Base-by-base conservation (phyloP, 1,284 basidiomycete genomes). In the Leccinum pachyderme region DNA sequence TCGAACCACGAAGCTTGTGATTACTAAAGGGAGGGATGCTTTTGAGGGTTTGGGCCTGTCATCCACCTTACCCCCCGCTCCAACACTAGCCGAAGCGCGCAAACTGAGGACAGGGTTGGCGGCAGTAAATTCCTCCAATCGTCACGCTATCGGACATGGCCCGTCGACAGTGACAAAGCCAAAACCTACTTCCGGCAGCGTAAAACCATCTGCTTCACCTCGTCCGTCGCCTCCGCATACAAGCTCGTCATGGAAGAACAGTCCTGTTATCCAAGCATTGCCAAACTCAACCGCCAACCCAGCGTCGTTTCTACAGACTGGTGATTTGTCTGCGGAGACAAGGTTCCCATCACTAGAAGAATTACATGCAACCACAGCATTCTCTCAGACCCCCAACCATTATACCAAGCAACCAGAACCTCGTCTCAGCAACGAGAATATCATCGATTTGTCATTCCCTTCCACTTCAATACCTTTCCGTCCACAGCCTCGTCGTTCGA, bases 311-410 rank as follows among this genome's bases (percentile, higher is more conserved):
- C 54, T 48, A 55, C 73, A 67, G 27, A 57, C 57, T 47, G 77
- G 79, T 22, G 74, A 78, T 39, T 65, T 81, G 8, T 72, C 81
- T 32, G 80, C 77, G 4, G 88, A 91, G 68, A 77, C 81, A 46
- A 78, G 87, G 49, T 92, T 89, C 69, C 89, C 89, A 2, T 86
- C 89, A 1, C 71, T 92, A 28, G 89, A 91, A 66, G 87, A 90
- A 61, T 73, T 91, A 11, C 87, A 92, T 70, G 81, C 83, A 9
- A 77, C 76, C n/a, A 84, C 87, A 57, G 53, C 61, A 58, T 46
- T 54, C 63, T 39, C 70, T 55, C 65, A 59, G 31, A 63, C 56
- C 48, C 24, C 59, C 50, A 46, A 60, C 57, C 59, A 56, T 51
- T 54, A 60, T 53, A 59, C 52, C 56, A 43, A 54, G n/a, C 63